Evolutionary conservation across 2,329 filamentous ascomycete genomes (phyloP).

Genomic region (Colletotrichum noveboracense): DNA sequence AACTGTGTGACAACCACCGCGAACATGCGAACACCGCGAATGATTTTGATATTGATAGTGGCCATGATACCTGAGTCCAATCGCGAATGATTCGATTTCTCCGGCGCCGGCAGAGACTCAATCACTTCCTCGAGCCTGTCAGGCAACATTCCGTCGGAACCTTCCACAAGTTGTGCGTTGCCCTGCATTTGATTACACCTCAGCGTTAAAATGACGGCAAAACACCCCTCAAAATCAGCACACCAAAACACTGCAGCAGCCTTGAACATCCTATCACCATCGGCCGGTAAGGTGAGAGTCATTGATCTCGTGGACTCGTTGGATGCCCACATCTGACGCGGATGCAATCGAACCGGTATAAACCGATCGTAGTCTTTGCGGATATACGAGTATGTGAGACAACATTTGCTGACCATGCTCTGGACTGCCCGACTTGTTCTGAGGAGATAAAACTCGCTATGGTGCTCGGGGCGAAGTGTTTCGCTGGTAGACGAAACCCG

Average conservation of each 20-base stretch:
- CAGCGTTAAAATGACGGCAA: neutral
- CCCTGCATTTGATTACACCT: neutral
- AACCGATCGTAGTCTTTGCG: no score
- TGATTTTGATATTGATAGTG: neutral
- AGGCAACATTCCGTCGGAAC: neutral
- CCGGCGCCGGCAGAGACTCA: neutral
- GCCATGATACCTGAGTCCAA: neutral
- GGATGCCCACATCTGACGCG: neutral
- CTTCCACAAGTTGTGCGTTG: neutral
- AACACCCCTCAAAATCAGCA: accelerated
- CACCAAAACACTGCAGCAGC: neutral
- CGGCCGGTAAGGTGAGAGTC: neutral
- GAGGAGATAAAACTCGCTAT: accelerated
- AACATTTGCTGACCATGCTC: neutral
- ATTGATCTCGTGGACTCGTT: neutral
- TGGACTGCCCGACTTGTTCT: neutral
- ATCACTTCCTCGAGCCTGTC: neutral
- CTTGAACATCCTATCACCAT: neutral
- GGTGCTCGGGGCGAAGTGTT: neutral
- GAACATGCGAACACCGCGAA: neutral
- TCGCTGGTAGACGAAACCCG: neutral
- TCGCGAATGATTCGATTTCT: neutral
- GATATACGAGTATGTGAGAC: neutral
- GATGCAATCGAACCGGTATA: neutral
- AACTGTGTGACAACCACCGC: neutral